phyloP scores from a whole-genome alignment of 2,329 filamentous ascomycete species.

The Colletotrichum sp. region DNA sequence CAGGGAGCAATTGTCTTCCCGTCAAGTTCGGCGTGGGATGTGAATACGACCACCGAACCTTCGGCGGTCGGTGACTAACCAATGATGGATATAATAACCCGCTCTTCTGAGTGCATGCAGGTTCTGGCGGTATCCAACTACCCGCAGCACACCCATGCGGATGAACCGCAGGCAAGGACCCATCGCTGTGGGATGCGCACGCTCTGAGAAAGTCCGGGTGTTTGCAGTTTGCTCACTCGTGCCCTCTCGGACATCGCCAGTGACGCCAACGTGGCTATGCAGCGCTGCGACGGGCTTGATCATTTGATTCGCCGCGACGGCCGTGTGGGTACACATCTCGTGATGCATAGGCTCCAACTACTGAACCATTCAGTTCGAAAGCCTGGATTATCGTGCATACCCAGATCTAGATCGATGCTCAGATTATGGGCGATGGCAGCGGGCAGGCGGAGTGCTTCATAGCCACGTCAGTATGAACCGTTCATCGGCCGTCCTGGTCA shows the following conservation, averaged over 20 bases:
- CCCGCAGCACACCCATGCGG: background rate
- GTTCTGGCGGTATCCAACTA: background rate
- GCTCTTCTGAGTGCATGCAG: background rate
- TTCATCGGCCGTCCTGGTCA: background rate
- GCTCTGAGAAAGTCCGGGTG: background rate
- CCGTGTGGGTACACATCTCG: background rate
- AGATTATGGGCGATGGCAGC: background rate
- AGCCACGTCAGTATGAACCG: background rate
- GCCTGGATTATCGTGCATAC: background rate
- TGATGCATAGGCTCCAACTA: background rate
- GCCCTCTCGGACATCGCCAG: background rate
- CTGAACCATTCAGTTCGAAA: background rate
- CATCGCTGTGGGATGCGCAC: background rate
- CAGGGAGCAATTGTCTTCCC: background rate
- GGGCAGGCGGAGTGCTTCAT: background rate
- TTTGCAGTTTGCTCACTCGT: background rate
- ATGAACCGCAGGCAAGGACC: background rate
- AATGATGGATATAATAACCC: background rate
- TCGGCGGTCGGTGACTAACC: background rate
- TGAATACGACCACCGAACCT: background rate
- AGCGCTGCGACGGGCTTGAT: background rate
- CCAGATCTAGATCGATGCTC: background rate
- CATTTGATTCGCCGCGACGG: background rate
- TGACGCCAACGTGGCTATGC: background rate
- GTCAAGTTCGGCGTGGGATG: background rate